phyloP scores from a whole-genome alignment of 495 filamentous ascomycete species.

The Aspergillus bertholletiae region DNA sequence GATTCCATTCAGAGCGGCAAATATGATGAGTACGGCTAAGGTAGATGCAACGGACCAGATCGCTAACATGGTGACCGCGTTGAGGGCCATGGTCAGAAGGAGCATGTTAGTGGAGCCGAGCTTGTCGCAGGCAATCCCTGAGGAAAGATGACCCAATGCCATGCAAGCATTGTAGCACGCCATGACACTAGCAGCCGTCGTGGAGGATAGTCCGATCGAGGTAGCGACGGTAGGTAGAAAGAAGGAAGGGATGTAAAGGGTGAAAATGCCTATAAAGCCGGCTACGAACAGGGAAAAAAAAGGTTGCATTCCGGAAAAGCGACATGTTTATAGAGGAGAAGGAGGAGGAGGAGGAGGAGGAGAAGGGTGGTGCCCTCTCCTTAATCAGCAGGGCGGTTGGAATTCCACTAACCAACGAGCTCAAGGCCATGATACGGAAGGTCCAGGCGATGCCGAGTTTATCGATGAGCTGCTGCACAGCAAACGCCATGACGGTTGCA shows the following conservation, averaged over 20 bases:
- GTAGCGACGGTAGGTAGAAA: neutral
- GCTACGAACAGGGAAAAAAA: neutral
- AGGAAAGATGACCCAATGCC: neutral
- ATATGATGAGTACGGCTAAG: neutral
- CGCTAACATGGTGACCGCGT: neutral
- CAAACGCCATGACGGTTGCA: neutral
- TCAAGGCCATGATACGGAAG: neutral
- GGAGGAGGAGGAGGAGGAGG: neutral
- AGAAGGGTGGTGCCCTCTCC: neutral
- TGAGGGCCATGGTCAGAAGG: neutral
- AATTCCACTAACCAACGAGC: neutral
- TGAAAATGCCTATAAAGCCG: neutral
- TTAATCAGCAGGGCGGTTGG: neutral
- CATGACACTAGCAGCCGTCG: neutral
- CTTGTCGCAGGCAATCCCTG: neutral
- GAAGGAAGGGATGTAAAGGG: neutral
- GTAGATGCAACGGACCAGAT: neutral
- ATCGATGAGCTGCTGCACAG: neutral
- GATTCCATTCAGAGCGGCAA: neutral
- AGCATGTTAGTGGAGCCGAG: neutral
- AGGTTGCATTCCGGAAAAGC: neutral
- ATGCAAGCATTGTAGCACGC: neutral
- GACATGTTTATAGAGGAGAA: neutral
- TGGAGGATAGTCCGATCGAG: neutral
- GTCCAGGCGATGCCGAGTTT: constrained; percentile 1